phyloP scores from a whole-genome alignment of 495 filamentous ascomycete genomes.

The Xylaria intraflava region DNA sequence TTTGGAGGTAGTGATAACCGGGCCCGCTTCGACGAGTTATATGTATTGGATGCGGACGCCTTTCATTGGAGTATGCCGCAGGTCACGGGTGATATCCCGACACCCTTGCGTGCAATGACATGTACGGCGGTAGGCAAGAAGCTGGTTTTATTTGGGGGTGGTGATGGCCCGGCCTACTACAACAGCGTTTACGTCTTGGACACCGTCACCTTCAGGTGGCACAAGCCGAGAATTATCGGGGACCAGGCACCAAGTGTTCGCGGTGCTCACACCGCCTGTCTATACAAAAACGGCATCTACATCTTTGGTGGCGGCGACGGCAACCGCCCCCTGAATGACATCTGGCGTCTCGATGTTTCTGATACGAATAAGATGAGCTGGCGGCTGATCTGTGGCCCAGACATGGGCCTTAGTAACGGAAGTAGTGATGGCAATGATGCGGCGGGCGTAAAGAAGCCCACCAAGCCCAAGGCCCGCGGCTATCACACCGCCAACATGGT shows the following conservation, averaged over 20 bases:
- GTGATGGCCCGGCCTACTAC: constrained; percentile 61
- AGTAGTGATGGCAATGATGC: constrained; percentile 11
- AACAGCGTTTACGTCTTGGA: constrained; percentile 64
- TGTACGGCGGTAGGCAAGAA: constrained; percentile 60
- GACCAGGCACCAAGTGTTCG: constrained; percentile 48
- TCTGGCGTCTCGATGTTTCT: constrained; percentile 59
- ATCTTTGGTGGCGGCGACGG: constrained; percentile 62
- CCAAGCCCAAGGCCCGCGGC: constrained; percentile 51
- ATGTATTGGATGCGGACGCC: constrained; percentile 58
- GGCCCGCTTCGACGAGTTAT: constrained; percentile 59
- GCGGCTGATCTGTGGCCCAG: constrained; percentile 49
- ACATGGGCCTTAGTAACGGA: constrained; percentile 5
- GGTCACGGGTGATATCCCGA: constrained; percentile 54
- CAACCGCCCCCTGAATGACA: constrained; percentile 57
- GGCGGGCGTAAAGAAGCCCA: constrained; percentile 33
- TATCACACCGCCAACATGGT: constrained; percentile 68
- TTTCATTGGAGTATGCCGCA: constrained; percentile 56
- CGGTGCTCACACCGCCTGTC: constrained; percentile 57
- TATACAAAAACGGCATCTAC: constrained; percentile 62
- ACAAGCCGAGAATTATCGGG: constrained; percentile 47
- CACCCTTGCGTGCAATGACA: constrained; percentile 59
- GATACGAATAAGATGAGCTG: constrained; percentile 57
- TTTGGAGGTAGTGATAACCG: constrained; percentile 61
- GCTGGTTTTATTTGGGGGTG: constrained; percentile 58
- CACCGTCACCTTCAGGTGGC: constrained; percentile 57